Evolutionary conservation across 1,284 basidiomycete species (phyloP).

Genomic region (Boletus mariae): DNA sequence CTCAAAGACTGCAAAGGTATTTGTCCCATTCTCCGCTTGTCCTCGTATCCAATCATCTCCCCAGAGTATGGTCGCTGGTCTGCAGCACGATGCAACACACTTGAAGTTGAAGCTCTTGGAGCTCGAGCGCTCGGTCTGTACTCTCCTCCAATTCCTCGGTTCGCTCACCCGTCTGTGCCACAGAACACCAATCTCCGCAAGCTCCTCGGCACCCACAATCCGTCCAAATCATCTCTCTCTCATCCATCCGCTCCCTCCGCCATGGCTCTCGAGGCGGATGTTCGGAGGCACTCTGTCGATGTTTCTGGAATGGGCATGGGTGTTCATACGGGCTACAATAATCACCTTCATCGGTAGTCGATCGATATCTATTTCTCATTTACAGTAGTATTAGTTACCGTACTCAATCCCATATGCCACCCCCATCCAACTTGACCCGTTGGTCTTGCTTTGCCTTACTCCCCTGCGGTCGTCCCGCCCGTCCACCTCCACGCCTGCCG

Average conservation of each 20-base stretch:
- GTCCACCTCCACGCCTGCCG: slow-evolving; percentile 59
- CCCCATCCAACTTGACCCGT: slow-evolving; percentile 58
- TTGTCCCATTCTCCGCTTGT: not conserved
- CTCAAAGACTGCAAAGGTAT: slow-evolving; percentile 68
- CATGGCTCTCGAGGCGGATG: slow-evolving; percentile 30
- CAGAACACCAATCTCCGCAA: slow-evolving; percentile 33
- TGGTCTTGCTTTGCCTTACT: slow-evolving; percentile 82
- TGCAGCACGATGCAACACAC: slow-evolving; percentile 59
- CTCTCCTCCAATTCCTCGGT: not conserved
- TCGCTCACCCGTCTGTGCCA: not conserved
- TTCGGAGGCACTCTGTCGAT: slow-evolving; percentile 32
- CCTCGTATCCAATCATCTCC: not conserved
- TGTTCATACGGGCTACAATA: slow-evolving; percentile 16
- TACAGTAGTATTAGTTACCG: slow-evolving; percentile 6
- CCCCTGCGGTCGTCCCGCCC: slow-evolving; percentile 71
- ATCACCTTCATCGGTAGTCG: slow-evolving; percentile 10
- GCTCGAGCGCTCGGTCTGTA: slow-evolving; percentile 56
- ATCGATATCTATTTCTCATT: not conserved
- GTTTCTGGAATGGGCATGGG: slow-evolving; percentile 32
- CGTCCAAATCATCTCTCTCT: slow-evolving; percentile 18
- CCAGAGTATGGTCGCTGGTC: slow-evolving; percentile 68
- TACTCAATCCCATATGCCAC: slow-evolving; percentile 59
- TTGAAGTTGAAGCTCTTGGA: slow-evolving; percentile 60
- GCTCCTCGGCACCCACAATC: slow-evolving; percentile 28
- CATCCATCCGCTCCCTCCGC: slow-evolving; percentile 29